phyloP scores from a whole-genome alignment of 2,329 filamentous ascomycete species.

The Golovinomyces cichoracearum region DNA sequence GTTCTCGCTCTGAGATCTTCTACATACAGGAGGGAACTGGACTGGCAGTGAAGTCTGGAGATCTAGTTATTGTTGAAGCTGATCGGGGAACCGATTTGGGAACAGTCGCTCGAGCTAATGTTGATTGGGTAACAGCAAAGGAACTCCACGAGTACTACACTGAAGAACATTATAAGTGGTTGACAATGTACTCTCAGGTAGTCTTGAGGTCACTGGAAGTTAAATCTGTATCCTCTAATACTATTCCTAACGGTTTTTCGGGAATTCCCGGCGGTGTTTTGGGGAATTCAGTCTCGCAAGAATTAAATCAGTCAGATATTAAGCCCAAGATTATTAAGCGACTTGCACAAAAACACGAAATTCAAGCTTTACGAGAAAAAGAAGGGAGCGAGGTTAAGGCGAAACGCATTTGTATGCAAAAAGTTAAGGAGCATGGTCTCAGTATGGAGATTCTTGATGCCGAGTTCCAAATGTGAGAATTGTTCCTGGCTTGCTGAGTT shows the following conservation, averaged over 20 bases:
- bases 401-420: conserved; percentile 87
- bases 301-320: conserved; percentile 45
- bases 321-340: conserved; percentile 95
- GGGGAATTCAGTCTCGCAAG: conserved; percentile 48
- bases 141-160: conserved; percentile 74
- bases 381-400: conserved; percentile 95
- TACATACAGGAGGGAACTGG: conserved; percentile 93
- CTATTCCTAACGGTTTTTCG: conserved; percentile 35
- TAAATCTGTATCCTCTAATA: conserved; percentile 33
- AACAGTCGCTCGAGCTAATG: conserved; percentile 67
- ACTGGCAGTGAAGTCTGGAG: conserved; percentile 66
- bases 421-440: conserved; percentile 76
- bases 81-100: conserved; percentile 90
- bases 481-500: conserved; percentile 7
- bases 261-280: conserved; percentile 52
- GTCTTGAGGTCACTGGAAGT: conserved; percentile 36
- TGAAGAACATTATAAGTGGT: conserved; percentile 90
- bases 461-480: conserved; percentile 83
- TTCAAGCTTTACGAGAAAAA: conserved; percentile 71
- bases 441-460: conserved; percentile 98
- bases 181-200: conserved; percentile 93
- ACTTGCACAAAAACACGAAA: conserved; percentile 72
- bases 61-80: conserved; percentile 90
- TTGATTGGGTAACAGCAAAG: conserved; percentile 69
- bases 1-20: conserved; percentile 79